phyloP scores from a whole-genome alignment of 257 asterid species.

The Lycium barbarum region DNA sequence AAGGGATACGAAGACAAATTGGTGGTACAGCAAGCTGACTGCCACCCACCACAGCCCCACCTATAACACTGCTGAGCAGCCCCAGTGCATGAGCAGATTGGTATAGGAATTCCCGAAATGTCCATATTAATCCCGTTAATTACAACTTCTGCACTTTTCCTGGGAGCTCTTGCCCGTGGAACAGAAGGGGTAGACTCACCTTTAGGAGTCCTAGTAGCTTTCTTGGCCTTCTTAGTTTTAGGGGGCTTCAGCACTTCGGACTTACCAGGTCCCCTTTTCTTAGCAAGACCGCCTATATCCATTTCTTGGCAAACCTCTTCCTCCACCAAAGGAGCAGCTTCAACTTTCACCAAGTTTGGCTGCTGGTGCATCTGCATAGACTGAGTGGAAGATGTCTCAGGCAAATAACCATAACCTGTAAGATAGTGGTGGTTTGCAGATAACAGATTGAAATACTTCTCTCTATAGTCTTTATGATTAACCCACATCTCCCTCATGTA shows the following conservation, averaged over 20 bases:
- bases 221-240: constrained; percentile 69
- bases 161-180: constrained; percentile 72
- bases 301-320: constrained; percentile 56
- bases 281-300: constrained; percentile 47
- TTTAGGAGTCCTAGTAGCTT: constrained; percentile 50
- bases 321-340: constrained; percentile 44
- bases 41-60: constrained; percentile 99
- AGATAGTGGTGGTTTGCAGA: constrained; percentile 52
- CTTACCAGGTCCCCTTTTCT: constrained; percentile 62
- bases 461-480: constrained; percentile 48
- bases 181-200: constrained; percentile 48
- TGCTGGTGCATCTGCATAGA: constrained; percentile 59
- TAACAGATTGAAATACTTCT: constrained; percentile 50
- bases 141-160: constrained; percentile 71
- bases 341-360: constrained; percentile 44
- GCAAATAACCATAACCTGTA: constrained; percentile 54
- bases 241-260: constrained; percentile 47
- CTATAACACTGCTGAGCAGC: constrained; percentile 80
- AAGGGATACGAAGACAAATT: constrained; percentile 71
- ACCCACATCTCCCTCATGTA: constrained; percentile 57
- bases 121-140: constrained; percentile 80
- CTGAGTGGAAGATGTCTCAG: constrained; percentile 62
- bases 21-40: constrained; percentile 89
- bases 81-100: constrained; percentile 89
- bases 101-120: constrained; percentile 72